Conservation (phyloP, 2,329 filamentous ascomycete species). For the Fusarium heterosporum region DNA sequence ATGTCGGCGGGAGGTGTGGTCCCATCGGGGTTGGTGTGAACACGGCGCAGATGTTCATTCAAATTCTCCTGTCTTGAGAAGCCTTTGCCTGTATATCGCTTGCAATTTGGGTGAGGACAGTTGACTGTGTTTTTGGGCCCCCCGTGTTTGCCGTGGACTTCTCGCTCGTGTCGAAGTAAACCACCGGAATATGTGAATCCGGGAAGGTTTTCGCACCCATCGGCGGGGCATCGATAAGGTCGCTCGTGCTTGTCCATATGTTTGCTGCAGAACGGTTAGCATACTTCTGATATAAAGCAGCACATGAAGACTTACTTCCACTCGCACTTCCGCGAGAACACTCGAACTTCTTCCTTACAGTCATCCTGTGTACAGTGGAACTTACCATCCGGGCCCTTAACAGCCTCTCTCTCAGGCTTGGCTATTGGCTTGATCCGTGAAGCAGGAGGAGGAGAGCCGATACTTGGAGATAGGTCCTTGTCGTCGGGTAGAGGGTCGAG, state of each 20-base stretch:
- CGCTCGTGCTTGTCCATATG: slow-evolving; percentile 99
- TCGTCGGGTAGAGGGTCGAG: slow-evolving; percentile 51
- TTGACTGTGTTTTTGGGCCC: slow-evolving; percentile 88
- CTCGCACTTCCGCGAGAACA: slow-evolving; percentile 87
- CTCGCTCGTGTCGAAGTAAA: slow-evolving; percentile 87
- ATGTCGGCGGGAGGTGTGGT: slow-evolving; percentile 51
- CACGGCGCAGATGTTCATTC: slow-evolving; percentile 89
- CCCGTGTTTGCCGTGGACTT: slow-evolving; percentile 91
- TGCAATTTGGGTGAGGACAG: slow-evolving; percentile 89
- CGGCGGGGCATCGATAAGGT: slow-evolving; percentile 85
- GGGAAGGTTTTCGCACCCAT: slow-evolving; percentile 89
- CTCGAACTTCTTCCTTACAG: slow-evolving; percentile 72
- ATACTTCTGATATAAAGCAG: not conserved
- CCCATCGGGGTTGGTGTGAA: slow-evolving; percentile 72
- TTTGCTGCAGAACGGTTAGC: slow-evolving; percentile 70
- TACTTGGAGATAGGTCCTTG: slow-evolving; percentile 51
- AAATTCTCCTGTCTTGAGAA: slow-evolving; percentile 96
- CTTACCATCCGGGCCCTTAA: slow-evolving; percentile 77
- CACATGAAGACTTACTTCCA: slow-evolving; percentile 79
- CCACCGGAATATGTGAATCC: slow-evolving; percentile 97
- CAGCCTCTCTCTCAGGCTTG: slow-evolving; percentile 68
- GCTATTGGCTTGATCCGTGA: slow-evolving; percentile 65
- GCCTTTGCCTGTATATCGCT: slow-evolving; percentile 86
- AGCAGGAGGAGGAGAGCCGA: slow-evolving; percentile 50
- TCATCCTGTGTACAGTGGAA: slow-evolving; percentile 79